phyloP scores from a whole-genome alignment of 352 stramenopile genomes.

The Ophiocytium majus region DNA sequence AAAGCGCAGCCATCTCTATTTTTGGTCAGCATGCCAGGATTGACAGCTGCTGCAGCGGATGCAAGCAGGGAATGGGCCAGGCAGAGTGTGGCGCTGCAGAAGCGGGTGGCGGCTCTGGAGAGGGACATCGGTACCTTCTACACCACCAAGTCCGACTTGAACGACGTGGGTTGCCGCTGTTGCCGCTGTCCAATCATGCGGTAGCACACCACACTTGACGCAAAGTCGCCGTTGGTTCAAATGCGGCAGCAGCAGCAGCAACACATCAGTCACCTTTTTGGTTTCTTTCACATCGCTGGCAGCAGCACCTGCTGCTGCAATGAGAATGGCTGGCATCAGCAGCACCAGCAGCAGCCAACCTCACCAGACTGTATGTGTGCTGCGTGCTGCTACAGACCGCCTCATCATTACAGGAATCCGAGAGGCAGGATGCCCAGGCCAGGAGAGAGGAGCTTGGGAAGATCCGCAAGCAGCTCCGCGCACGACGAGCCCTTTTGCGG shows the following conservation, averaged over 20 bases:
- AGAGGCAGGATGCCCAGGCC: background rate
- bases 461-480: background rate
- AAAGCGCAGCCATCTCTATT: no score
- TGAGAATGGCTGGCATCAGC: background rate
- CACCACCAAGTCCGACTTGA: background rate
- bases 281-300: background rate
- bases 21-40: no score
- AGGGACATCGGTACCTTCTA: conserved; percentile 7
- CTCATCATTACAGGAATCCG: background rate
- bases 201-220: no score
- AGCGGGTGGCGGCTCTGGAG: background rate
- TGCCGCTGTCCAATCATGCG: no score
- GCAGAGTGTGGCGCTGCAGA: background rate
- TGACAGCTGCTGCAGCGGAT: no score
- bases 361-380: no score
- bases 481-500: background rate
- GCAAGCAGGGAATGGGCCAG: background rate
- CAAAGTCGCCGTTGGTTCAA: no score
- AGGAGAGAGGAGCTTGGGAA: background rate
- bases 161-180: background rate
- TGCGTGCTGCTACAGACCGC: no score
- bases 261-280: background rate
- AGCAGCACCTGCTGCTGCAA: background rate
- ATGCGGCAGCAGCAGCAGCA: no score
- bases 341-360: no score